These are phyloP conservation scores for Sporothrix schenckii DNA, from an alignment of 2,329 filamentous ascomycete species.

Conservation along the genomic window DNA sequence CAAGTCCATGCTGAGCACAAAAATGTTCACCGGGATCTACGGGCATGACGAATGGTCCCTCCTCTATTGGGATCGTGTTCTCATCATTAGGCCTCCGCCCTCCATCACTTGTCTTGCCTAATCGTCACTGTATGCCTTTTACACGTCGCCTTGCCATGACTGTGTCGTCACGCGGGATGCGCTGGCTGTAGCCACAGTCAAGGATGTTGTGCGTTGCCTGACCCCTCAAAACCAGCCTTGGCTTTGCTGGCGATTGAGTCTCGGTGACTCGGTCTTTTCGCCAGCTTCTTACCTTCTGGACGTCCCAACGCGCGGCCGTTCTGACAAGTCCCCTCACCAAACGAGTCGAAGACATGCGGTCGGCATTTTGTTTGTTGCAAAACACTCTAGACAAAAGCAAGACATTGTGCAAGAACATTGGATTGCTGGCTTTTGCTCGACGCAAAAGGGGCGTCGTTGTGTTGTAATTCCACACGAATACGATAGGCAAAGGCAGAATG, in stretches of 20 bases:
- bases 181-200: constrained; percentile 6
- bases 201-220: background rate
- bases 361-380: background rate
- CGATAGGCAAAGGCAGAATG: constrained; percentile 1
- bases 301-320: background rate
- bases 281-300: background rate
- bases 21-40: background rate
- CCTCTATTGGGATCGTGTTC: constrained; percentile 6
- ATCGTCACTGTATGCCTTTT: constrained; percentile 7
- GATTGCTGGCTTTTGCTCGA: background rate
- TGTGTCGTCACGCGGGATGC: constrained; percentile 19
- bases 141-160: background rate
- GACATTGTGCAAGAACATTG: constrained; percentile 8
- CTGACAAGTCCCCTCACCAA: background rate
- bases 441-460: background rate
- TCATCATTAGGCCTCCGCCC: background rate
- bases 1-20: background rate
- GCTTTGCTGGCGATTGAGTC: background rate
- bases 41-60: constrained; percentile 2
- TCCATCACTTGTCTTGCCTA: background rate
- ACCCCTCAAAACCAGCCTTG: constrained; percentile 10
- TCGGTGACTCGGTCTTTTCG: background rate
- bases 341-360: background rate
- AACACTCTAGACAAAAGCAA: background rate
- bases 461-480: background rate